Base-by-base conservation (phyloP, 331 rosid genomes). In the Acacia pycnantha region DNA sequence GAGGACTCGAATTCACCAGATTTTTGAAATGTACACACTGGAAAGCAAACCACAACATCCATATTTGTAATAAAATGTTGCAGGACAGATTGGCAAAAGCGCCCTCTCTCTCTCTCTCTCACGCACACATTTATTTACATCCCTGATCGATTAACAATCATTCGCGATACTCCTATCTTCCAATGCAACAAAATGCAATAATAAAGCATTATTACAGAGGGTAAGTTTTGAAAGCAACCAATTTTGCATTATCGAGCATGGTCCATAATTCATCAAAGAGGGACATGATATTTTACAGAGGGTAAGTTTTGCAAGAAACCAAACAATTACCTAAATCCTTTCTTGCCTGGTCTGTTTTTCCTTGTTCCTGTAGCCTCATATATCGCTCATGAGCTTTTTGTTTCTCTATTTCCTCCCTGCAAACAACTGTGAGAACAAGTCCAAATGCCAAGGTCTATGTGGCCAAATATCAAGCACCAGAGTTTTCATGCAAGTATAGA, bases 361-460 rank as follows among this genome's bases (percentile, higher is more conserved):
- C 95, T 77, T 91, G 92, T 81, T 91, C 95, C 74, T 89, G 95
- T 54, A 91, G 88, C 85, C 87, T 84, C 93, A 91, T 91, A 67
- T 85, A 88, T 68, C 93, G 82, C 73, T 91, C 96, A 74, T 87
- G 96, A 54, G 93, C 88, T 70, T 79, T 89, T 82, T 91, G 91
- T 71, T 89, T 91, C 82, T 91, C 93, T 59, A 89, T 62, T 81
- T 88, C 96, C 74, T 91, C 96, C 73, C 93, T 91, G 87, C 76
- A 80, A 59, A 75, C 44, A 80, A 77, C 79, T 53, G 64, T 43
- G 15, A 77, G 81, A 64, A 64, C 62, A 44, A 64, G 81, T 29
- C 81, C 44, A 46, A 64, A 64, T 2, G 21, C 9, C 22, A 5
- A 6, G 29, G 46, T 62, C 46, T 18, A 62, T 16, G 44, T 16